Evolutionary conservation across 441 rosid genomes (phyloP), one percentile per base, ranked within the genome.

Genomic region (Gossypium lobatum): DNA sequence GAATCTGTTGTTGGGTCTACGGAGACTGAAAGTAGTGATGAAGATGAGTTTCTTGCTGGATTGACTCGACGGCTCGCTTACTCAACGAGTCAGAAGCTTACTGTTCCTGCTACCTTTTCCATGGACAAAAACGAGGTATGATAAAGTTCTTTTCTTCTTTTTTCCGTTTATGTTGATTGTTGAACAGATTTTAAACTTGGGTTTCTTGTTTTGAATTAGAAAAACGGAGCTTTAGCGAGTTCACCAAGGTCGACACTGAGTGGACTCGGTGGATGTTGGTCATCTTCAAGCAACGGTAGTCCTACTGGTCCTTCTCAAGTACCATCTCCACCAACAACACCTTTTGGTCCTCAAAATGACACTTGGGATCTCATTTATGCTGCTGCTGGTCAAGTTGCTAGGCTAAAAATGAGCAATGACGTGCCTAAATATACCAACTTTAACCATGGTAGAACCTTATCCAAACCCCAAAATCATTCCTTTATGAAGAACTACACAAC

Each of bases 221-320:
- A 83, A 52, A 77, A 76, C 20, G 72, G 84, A 77, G 80, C 28
- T n/a, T 61, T 77, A 75, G 81, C 84, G 2, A 90, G 87, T 63
- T 94, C 98, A 1, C 96, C 92, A 0, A 85, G 90, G 83, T 90
- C 94, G 74, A 88, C 92, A 2, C 89, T 83, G 81, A 83, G 81
- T 77, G 91, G 90, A 75, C 61, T 82, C 63, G 88, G 83, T 11
- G 37, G 37, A 31, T 81, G 91, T 85, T 85, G 81, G 86, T 87
- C 92, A 0, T 79, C 69, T 17, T 90, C 93, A 0, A 85, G 93
- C 62, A 85, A 79, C 48, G 86, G 88, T 7, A 93, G 98, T 74
- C 90, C 97, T 1, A 85, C 81, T 64, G 88, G 90, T 0, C 82
- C 85, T 1, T 85, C 87, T 0, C 86, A 77, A 70, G 89, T 68